Percentiles rank a stretch among this genome's conserved stretches.
Evolutionary conservation across 805 yeast genomes (phyloP).

Genomic region (Jamesozyma jinghongensis): DNA sequence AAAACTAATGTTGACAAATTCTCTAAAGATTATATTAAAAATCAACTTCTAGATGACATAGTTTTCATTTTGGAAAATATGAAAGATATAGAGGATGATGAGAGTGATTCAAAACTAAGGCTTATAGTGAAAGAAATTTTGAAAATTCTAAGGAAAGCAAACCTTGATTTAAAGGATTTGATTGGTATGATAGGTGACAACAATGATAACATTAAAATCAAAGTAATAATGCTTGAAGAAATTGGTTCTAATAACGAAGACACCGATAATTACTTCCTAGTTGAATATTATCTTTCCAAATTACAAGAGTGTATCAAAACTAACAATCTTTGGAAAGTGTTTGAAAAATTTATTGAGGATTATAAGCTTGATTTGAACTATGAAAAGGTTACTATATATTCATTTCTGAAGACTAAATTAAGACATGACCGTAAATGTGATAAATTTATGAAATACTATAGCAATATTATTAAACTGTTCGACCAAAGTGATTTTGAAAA

Average conservation of each 20-base stretch:
- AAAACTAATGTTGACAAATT: constrained; percentile 7
- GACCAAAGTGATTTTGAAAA: not conserved
- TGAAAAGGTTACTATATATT: constrained; percentile 15
- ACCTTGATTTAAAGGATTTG: constrained; percentile 11
- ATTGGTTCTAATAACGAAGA: constrained; percentile 11
- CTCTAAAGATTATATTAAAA: constrained; percentile 9
- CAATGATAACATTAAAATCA: constrained; percentile 11
- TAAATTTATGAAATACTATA: constrained; percentile 7
- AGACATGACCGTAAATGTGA: constrained; percentile 5
- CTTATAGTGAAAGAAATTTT: constrained; percentile 5
- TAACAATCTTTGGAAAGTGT: constrained; percentile 12
- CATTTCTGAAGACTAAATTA: constrained; percentile 16
- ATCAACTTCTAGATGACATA: constrained; percentile 12
- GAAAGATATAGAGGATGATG: not conserved
- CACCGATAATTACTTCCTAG: constrained; percentile 20
- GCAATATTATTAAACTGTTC: constrained; percentile 4
- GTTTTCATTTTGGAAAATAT: constrained; percentile 6
- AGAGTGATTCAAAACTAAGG: not conserved
- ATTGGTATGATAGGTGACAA: constrained; percentile 7
- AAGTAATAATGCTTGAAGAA: constrained; percentile 20
- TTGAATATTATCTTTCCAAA: constrained; percentile 19
- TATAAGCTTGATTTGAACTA: constrained; percentile 21
- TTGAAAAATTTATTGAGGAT: constrained; percentile 11
- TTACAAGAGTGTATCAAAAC: constrained; percentile 14
- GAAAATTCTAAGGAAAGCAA: constrained; percentile 6